Base-by-base conservation (phyloP, 192 early-diverging fungal genomes). In the Umbelopsis sp. region DNA sequence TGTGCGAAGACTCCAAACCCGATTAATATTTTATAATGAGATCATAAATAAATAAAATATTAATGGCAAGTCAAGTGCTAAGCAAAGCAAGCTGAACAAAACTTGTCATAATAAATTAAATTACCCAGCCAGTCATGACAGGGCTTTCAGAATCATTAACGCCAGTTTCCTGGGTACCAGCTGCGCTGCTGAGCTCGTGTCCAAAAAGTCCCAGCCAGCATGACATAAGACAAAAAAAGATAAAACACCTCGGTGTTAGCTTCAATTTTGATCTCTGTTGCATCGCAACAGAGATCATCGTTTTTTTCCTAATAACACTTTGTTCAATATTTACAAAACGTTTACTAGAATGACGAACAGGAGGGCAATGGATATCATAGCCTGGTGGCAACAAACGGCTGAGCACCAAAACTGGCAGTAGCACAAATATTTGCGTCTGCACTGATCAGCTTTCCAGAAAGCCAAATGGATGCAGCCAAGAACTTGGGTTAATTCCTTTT, bases 371-470 rank as follows among this genome's bases (percentile, higher is more conserved):
- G 8, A 52, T 12, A 59, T 59, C 26, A 59, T 62, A 31, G 20
- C 56, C 25, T 62, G 56, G 34, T 62, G 56, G 31, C 56, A 62
- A 62, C 34, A 12, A 41, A 62, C 56, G 56, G 56, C 56, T 34
- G 31, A 62, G 31, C 56, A 32, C 56, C 56, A 29, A 26, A 62
- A 62, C 26, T 10, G 14, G 56, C 1, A 16, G 26, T 29, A 10
- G 14, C 24, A 62, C 31, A 62, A 62, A 62, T 62, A 62, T 62
- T 62, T 62, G 26, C 17, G 56, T 49, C 21, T 29, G 56, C 56
- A 20, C 26, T 62, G 56, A 62, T 62, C 56, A 62, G 29, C 26
- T 62, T 32, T 62, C 5, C 16, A 62, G 29, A 62, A 32, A 36
- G n/a, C 16, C 0, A 49, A n/a, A 20, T 20, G 1, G 4, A n/a